Conservation (phyloP, 2,329 filamentous ascomycete species). For the Apiospora pterosperma region DNA sequence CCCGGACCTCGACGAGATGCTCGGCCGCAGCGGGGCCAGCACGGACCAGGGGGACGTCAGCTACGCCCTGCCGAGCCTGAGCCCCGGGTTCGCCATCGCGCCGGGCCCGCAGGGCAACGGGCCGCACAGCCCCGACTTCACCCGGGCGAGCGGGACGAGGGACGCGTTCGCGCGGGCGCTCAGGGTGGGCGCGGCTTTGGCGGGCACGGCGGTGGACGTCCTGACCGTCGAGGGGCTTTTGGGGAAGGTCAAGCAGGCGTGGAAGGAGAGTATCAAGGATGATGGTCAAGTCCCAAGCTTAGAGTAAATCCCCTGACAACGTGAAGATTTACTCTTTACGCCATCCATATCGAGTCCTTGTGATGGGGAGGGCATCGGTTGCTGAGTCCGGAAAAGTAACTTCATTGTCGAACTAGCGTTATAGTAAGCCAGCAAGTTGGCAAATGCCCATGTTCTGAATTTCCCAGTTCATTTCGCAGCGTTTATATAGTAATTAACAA, state of each 20-base stretch:
- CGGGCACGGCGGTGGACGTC: constrained; percentile 45
- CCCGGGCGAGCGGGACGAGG: constrained; percentile 44
- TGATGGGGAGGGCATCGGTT: too few species aligned
- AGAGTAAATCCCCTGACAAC: too few species aligned
- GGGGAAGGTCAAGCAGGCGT: constrained; percentile 37
- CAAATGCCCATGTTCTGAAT: too few species aligned
- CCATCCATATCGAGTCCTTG: too few species aligned
- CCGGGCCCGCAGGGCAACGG: constrained; percentile 40
- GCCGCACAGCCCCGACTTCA: constrained; percentile 52
- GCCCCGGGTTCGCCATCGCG: constrained; percentile 47
- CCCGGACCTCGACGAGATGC: constrained; percentile 37
- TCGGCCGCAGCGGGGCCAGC: constrained; percentile 46
- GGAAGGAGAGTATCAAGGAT: constrained; percentile 25
- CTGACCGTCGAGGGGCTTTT: constrained; percentile 39
- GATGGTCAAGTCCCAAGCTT: too few species aligned
- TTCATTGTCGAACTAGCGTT: too few species aligned
- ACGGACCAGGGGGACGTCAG: constrained; percentile 60
- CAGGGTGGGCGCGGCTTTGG: constrained; percentile 44
- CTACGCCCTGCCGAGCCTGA: constrained; percentile 54
- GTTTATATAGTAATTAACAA: too few species aligned
- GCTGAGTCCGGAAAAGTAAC: too few species aligned
- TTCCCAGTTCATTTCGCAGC: too few species aligned
- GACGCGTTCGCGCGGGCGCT: constrained; percentile 43
- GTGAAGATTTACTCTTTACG: too few species aligned
- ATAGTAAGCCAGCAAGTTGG: too few species aligned